Evolutionary conservation across 1,284 basidiomycete genomes (phyloP), one percentile per base, ranked within the genome.

Genomic region (Cystobasidium pallidum): DNA sequence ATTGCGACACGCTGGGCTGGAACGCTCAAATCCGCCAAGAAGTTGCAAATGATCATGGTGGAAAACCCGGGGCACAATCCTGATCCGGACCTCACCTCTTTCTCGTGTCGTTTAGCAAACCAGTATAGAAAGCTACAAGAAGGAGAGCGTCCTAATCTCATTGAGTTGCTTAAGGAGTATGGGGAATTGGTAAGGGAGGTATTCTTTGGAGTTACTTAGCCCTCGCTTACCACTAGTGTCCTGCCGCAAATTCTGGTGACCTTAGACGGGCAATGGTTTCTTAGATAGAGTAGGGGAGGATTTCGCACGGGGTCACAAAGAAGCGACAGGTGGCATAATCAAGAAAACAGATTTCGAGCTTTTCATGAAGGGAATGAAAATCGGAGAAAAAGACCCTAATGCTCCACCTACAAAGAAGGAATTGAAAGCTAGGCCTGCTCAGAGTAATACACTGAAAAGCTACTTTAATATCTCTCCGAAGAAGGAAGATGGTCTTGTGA

Each of bases 311-410:
- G 81, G 81, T 1, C 81, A 82, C 67, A 80, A 80, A 39, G 81
- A 82, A 74, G 81, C 81, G 8, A 82, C 81, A 7, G 81, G 81
- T 1, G 81, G 81, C 10, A 82, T 82, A 55, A 82, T 82, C 34
- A 66, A 74, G 0, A 76, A 76, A 43, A 36, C 21, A 21, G 72
- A 73, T 28, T 68, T 74, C 39, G 68, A 74, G 43, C 30, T 61
- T 13, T 72, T 74, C 47, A 55, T 55, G 47, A 67, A 66, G 36
- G 73, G 73, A 39, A 71, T 74, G 73, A 70, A 74, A 58, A 74
- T 74, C 47, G 73, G 73, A 26, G 70, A 71, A n/a, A 70, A 70
- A 34, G 67, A 74, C 36, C 67, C 73, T 28, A 63, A 70, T 59
- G 67, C 67, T 15, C 61, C 59, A 28, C 59, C 51, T n/a, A 74